Evolutionary conservation across 345 rosid genomes (phyloP).

Genomic region (Cardiospermum halicacabum): DNA sequence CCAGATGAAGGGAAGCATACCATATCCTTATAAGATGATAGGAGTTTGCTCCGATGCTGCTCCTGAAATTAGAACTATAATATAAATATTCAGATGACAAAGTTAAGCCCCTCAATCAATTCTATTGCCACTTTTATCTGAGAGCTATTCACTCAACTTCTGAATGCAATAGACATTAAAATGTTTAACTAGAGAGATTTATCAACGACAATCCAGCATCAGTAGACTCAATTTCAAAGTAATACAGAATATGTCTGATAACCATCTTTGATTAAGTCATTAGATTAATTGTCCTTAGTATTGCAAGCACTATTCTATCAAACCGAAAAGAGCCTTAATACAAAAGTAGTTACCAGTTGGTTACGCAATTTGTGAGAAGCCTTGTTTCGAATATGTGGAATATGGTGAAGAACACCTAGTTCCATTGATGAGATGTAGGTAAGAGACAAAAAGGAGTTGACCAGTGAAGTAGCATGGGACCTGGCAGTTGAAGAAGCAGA

Average conservation of each 20-base stretch:
- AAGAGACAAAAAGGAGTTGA: constrained; percentile 63
- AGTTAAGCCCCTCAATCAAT: not conserved
- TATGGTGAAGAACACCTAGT: constrained; percentile 66
- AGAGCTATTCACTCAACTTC: not conserved
- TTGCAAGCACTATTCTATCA: not conserved
- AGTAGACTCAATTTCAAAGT: not conserved
- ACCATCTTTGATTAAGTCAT: constrained; percentile 1
- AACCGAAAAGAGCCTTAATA: not conserved
- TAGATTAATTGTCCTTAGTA: not conserved
- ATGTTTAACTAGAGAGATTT: not conserved
- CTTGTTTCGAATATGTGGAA: constrained; percentile 59
- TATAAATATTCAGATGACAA: not conserved
- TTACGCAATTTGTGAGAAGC: constrained; percentile 59
- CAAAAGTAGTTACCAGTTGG: constrained; percentile 49
- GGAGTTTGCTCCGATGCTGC: constrained; percentile 40
- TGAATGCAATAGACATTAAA: not conserved
- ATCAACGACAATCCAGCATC: not conserved
- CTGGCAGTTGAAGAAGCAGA: constrained; percentile 52
- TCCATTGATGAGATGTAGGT: constrained; percentile 78
- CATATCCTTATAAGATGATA: constrained; percentile 73
- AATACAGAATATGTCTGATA: not conserved
- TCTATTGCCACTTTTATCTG: not conserved
- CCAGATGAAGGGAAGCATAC: constrained; percentile 35
- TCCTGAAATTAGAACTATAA: constrained; percentile 48
- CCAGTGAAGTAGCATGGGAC: constrained; percentile 74